Evolutionary conservation across 345 rosid species (phyloP), one percentile per base, ranked within the genome.

Genomic region (Citropsis articulata): DNA sequence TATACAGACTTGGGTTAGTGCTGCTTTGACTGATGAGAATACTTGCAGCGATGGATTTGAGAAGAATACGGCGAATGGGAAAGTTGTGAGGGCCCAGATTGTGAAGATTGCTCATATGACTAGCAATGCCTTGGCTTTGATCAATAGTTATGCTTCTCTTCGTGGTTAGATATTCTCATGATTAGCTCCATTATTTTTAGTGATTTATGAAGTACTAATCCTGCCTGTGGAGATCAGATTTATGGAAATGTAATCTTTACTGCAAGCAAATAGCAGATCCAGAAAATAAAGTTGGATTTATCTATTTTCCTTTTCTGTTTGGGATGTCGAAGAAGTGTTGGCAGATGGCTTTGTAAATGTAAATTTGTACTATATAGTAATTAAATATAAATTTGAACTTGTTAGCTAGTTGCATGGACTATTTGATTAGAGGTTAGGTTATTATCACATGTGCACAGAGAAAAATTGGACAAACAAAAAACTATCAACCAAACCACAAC

Each of bases 1-100:
- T 67, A 71, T 94, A 14, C 88, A 90, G 79, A 92, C 94, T 7
- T 93, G 98, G 97, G 95, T 85, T 50, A 91, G 97, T 45, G 94
- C 95, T 19, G 95, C 92, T 56, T 57, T 94, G 85, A 94, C 97
- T 0, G 85, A 90, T 25, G 94, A 90, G 79, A 83, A 24, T 76
- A 93, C 97, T 19, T 91, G 98, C 81, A 81, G 81, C 16, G 97
- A 94, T 3, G 97, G 97, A 25, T 93, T 94, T 28, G 75, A 78
- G 2, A 89, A 87, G 66, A 75, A 73, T 4, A 69, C 31, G 9
- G 87, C 85, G 93, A 79, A 86, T 28, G 86, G 87, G 53, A 83
- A 77, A 19, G 55, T 78, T 75, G 92, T 87, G 35, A 87, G 91
- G 71, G 28, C 57, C 63, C 70, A 64, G 80, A 87, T 90, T 66